Base-by-base conservation (phyloP, 1,284 basidiomycete species). In the Puccinia hordei region DNA sequence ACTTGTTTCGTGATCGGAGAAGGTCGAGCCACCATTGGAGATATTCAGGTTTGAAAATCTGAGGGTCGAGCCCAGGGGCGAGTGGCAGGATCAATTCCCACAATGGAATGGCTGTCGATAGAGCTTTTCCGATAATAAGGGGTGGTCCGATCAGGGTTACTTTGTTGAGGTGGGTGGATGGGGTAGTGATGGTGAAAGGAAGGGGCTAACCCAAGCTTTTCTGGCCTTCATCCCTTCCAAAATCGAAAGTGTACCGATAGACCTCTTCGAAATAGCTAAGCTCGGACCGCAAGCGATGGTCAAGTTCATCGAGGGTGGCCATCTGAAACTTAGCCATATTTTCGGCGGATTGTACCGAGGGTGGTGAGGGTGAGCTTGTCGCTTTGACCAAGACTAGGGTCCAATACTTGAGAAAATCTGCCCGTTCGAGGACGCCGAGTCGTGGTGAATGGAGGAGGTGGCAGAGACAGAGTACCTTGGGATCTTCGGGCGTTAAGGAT, bases 211-310 rank as follows among this genome's bases (percentile, higher is more conserved):
- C 78, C 41, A 80, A 73, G 49, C 78, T 80, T 55, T 80, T 80
- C 63, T 80, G 78, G 49, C 78, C 78, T 73, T 80, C 78, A 38
- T 80, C 78, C 51, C 69, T 80, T 3, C 71, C 78, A 57, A 80
- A 80, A 51, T 80, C 78, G 38, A 80, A 80, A 17, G 63, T 71
- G 53, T 63, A 80, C 13, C 71, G 68, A 80, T 80, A 80, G n/a
- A 80, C 59, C 35, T 73, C 27, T n/a, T 73, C 55, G 65, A 80
- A 80, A 72, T 80, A 80, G n/a, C 44, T 55, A 8, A 49, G 33
- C 24, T 80, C 78, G 38, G 55, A 59, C 27, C 59, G 49, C 22
- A 80, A 55, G 15, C 69, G 41, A 49, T 8, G 44, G 59, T 75
- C 73, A 9, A 75, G 73, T 24, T 80, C 59, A n/a, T 17, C 22